Conservation (phyloP, 176 grass and related monocot species). For the Microstegium vimineum region DNA sequence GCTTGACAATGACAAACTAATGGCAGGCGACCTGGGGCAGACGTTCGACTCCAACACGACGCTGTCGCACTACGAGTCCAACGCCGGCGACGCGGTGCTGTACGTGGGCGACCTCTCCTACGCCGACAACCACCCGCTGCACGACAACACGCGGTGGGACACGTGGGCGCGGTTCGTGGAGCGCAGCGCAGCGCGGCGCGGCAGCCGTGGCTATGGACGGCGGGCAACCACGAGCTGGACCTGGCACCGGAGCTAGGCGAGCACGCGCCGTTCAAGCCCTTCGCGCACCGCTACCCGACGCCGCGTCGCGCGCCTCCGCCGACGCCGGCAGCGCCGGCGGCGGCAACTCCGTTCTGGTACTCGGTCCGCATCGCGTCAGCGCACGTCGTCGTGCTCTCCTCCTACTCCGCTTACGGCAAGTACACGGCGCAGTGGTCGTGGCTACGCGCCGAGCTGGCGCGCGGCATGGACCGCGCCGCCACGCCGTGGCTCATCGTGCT, state of each 20-base stretch:
- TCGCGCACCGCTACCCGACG: conserved; percentile 50
- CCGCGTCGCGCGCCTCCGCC: no score
- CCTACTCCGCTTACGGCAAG: conserved; percentile 69
- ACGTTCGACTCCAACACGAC: conserved; percentile 69
- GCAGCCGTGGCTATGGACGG: conserved; percentile 66
- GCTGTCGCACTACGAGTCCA: conserved; percentile 47
- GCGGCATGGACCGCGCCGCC: conserved; percentile 35
- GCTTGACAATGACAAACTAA: no score
- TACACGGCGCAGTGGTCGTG: conserved; percentile 69
- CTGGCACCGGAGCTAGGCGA: conserved; percentile 50
- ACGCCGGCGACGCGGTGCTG: conserved; percentile 43
- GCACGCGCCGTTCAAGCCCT: conserved; percentile 55
- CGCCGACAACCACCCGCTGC: conserved; percentile 48
- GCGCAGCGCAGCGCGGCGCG: conserved; percentile 52
- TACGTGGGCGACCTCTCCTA: conserved; percentile 73
- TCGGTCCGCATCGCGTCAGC: conserved; percentile 42
- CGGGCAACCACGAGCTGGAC: conserved; percentile 75
- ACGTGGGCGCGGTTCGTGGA: conserved; percentile 61
- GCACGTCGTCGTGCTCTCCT: conserved; percentile 51
- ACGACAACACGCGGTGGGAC: conserved; percentile 75
- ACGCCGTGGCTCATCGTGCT: conserved; percentile 67
- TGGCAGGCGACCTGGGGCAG: conserved; percentile 77
- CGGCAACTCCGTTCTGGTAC: conserved; percentile 53
- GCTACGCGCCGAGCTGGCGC: conserved; percentile 39
- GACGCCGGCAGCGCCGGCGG: no score